These are phyloP conservation scores for Vachellia collinsii DNA, from an alignment of 306 rosid genomes.

Conservation along the genomic window DNA sequence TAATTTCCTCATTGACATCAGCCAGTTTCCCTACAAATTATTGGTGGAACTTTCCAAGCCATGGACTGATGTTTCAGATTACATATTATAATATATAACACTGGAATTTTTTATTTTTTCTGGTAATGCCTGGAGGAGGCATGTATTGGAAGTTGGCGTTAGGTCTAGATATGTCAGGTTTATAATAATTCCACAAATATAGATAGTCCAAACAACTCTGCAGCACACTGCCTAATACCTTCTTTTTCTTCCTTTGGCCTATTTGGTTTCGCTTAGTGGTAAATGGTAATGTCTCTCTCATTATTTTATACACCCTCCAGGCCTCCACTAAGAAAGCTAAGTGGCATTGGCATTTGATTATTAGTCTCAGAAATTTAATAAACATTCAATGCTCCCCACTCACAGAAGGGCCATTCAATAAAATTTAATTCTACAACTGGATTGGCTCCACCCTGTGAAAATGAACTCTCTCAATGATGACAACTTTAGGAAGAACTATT, in stretches of 20 bases:
- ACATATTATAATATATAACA: neutral
- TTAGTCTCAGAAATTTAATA: conserved; percentile 25
- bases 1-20: conserved; percentile 38
- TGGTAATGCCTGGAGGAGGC: conserved; percentile 12
- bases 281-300: conserved; percentile 44
- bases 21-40: conserved; percentile 35
- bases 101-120: neutral
- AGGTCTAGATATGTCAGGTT: conserved; percentile 36
- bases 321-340: conserved; percentile 39
- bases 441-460: conserved; percentile 31
- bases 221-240: conserved; percentile 39
- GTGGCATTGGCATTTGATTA: conserved; percentile 28
- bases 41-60: conserved; percentile 43
- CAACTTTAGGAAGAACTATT: conserved; percentile 4
- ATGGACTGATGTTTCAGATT: conserved; percentile 23
- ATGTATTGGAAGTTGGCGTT: conserved; percentile 33
- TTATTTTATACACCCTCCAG: conserved; percentile 37
- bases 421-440: conserved; percentile 22
- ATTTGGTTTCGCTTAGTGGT: conserved; percentile 38
- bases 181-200: conserved; percentile 15
- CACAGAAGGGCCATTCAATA: conserved; percentile 18
- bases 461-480: conserved; percentile 30
- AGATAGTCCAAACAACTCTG: conserved; percentile 38
- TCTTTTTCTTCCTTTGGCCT: conserved; percentile 12
- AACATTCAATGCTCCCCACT: conserved; percentile 40